Percentiles rank a stretch among this genome's conserved stretches.
These are phyloP conservation scores for Mycogone perniciosa DNA, from an alignment of 2,329 filamentous ascomycete genomes.

Conservation along the genomic window DNA sequence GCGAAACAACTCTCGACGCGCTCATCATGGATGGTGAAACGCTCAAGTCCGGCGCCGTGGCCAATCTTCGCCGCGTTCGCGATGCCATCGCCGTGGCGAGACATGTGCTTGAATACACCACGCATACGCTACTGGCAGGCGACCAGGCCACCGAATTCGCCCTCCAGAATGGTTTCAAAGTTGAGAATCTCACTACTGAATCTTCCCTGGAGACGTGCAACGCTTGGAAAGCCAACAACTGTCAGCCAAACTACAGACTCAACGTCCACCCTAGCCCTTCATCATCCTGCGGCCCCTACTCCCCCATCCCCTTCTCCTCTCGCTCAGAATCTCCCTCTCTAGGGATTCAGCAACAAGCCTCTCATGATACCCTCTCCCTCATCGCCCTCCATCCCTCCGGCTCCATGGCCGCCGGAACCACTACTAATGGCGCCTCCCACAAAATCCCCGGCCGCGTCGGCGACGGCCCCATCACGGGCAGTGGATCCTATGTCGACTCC, in stretches of 20 bases:
- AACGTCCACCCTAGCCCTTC: constrained; percentile 39
- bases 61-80: constrained; percentile 41
- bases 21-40: constrained; percentile 50
- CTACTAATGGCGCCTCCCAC: constrained; percentile 48
- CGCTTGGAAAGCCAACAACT: constrained; percentile 36
- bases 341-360: constrained; percentile 11
- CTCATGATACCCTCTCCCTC: constrained; percentile 51
- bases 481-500: constrained; percentile 48
- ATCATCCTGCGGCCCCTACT: constrained; percentile 42
- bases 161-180: constrained; percentile 42
- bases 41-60: constrained; percentile 49
- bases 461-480: constrained; percentile 49
- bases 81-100: constrained; percentile 46
- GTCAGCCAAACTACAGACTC: constrained; percentile 46
- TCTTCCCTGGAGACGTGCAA: constrained; percentile 35
- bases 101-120: constrained; percentile 44
- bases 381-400: constrained; percentile 39
- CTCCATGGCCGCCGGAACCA: constrained; percentile 47
- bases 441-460: constrained; percentile 51
- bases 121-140: constrained; percentile 46
- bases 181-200: constrained; percentile 37
- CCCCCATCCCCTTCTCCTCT: constrained; percentile 21
- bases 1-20: constrained; percentile 54
- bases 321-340: background rate
- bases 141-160: constrained; percentile 50